Base-by-base conservation (phyloP, 2,329 filamentous ascomycete species). In the Neonectria punicea region DNA sequence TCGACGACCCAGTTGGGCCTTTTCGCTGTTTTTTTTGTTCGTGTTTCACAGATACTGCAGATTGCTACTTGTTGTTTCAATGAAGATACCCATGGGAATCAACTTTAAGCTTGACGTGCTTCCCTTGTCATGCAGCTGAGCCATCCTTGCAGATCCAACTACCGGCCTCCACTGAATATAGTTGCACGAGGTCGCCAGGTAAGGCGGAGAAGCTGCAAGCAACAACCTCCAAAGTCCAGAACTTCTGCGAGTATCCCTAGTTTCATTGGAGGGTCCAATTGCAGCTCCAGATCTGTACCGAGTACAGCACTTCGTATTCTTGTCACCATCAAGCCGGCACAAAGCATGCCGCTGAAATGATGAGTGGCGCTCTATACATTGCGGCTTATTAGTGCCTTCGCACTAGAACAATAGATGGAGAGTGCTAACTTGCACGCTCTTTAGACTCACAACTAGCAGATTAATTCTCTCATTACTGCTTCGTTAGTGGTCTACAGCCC, bases 111-210 rank as follows among this genome's bases (percentile, higher is more conserved):
- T n/a, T 49, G 44, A 25, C 20, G 20, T 43, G 36, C 18, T 41
- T 41, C n/a, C 18, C 13, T 13, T 44, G 43, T 20, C 44, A 49
- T 49, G 34, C 47, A 50, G 28, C 47, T 50, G n/a, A 32, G 10
- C 18, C 9, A 22, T 32, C 41, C 53, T 47, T 32, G n/a, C 28
- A n/a, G 20, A 18, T 22, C 53, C n/a, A 18, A 39, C 13, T 49
- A 11, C 13, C 30, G n/a, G 54, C 54, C 30, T 49, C 30, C 54
- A 57, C 54, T 49, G 54, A 49, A 57, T 54, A 60, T 10, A 46
- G 53, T 56, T 56, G 55, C 56, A 51, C 32, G 46, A 44, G 22
- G 34, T 30, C 13, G 51, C 3, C 34, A 41, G n/a, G 28, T 16
- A 34, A 22, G 43, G 18, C 18, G 18, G 34, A 51, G 16, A 14